Evolutionary conservation across 495 filamentous ascomycete species (phyloP).

Genomic region (Neurospora sublineolata): DNA sequence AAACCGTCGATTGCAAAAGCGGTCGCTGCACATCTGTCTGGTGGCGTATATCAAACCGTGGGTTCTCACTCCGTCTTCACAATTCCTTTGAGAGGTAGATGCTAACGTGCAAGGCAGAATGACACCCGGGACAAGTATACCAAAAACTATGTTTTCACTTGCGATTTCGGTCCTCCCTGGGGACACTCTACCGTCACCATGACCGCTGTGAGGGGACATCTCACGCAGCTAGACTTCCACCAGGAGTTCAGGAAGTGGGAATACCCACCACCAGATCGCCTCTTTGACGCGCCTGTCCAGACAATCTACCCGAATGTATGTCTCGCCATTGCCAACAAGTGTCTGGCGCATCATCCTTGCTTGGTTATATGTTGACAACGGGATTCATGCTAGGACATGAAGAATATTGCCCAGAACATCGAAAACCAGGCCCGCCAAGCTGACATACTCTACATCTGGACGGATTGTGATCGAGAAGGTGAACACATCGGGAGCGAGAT

Average conservation of each 20-base stretch:
- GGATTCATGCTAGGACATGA: constrained; percentile 49
- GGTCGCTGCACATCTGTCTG: constrained; percentile 78
- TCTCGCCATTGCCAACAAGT: constrained; percentile 1
- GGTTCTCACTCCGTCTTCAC: constrained; percentile 18
- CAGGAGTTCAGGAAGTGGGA: constrained; percentile 61
- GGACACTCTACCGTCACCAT: constrained; percentile 75
- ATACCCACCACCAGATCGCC: constrained; percentile 61
- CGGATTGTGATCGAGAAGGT: constrained; percentile 95
- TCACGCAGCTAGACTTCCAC: constrained; percentile 63
- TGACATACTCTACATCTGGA: constrained; percentile 84
- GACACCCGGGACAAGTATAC: constrained; percentile 60
- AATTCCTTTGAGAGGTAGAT: neutral
- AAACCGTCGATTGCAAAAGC: constrained; percentile 95
- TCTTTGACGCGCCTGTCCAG: constrained; percentile 75
- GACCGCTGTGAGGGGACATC: constrained; percentile 83
- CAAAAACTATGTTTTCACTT: constrained; percentile 90
- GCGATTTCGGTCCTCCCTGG: constrained; percentile 73
- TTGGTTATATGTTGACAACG: neutral
- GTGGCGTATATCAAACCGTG: constrained; percentile 60
- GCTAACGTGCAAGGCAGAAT: constrained; percentile 16
- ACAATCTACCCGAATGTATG: constrained; percentile 52
- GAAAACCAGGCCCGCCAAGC: constrained; percentile 56
- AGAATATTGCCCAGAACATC: constrained; percentile 76
- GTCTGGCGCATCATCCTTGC: neutral
- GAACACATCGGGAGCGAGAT: constrained; percentile 96